Base-by-base conservation (phyloP, 192 early-diverging fungal species). In the Entomortierella beljakovae region DNA sequence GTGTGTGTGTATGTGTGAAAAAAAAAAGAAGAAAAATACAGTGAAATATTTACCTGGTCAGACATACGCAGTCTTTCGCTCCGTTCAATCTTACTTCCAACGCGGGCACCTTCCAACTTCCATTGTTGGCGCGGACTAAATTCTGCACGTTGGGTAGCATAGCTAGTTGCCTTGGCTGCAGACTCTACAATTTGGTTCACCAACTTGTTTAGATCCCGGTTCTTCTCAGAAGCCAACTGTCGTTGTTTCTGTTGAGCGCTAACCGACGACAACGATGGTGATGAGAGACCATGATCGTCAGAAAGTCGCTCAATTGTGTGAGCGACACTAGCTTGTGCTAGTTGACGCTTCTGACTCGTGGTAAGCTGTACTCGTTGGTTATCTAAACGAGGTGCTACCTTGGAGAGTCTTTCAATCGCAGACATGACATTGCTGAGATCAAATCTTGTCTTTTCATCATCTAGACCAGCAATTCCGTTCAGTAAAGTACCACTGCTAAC, bases 331-430 rank as follows among this genome's bases (percentile, higher is more conserved):
- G 85, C 83, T 18, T 70, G 71, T 6, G 81, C 81, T 71, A 89
- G 55, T 55, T 80, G 68, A 20, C 70, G 64, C 18, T 76, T 75
- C 38, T 88, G 88, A 46, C 58, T 71, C 7, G 80, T 46, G 6
- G 80, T 85, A 20, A 89, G 64, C 31, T 82, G 81, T 1, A 86
- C 86, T 2, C 86, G 73, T 56, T 89, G 88, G 70, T 89, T 84
- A 43, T 84, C 85, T 42, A 89, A 43, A 28, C 83, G 80, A 5
- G 88, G 88, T 0, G 85, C 81, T 18, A 85, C 77, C 31, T 62
- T 64, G 23, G 84, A 84, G 31, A 89, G 71, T 6, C 85, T 77
- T 40, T 89, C 85, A 38, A 89, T 86, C 4, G 85, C 85, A 7
- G 70, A 59, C 50, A 89, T 64, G 15, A 89, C 80, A 71, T 83